Evolutionary conservation across 2,329 filamentous ascomycete genomes (phyloP), one percentile per base, ranked within the genome.

Genomic region (Stylonectria norvegica): DNA sequence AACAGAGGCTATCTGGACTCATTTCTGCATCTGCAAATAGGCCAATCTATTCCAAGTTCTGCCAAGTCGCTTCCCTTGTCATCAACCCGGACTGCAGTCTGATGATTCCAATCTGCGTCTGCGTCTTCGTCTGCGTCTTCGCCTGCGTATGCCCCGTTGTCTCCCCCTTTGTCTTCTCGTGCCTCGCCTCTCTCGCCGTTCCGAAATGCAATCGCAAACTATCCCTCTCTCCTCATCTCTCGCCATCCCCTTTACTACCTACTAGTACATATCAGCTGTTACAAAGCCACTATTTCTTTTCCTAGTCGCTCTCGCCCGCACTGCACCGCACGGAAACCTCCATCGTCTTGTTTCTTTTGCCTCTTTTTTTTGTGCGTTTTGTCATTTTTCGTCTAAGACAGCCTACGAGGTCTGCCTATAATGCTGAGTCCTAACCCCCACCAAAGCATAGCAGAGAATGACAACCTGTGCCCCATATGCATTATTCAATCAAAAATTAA

Each of bases 401-500:
- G 33, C 34, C 45, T 48, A 45, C 48, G 42, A 52, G 48, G 47
- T 55, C 50, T 50, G 42, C 59, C 57, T 60, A 60, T 59, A 44
- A 55, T 60, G 56, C 49, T 53, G 28, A 43, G 36, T 41, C 29
- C 41, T 29, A 11, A 28, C 42, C 43, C 41, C 37, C 33, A 40
- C 40, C 35, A 43, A 43, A 39, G 36, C 20, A 39, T 48, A 46
- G 38, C 48, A 41, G 46, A 38, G 45, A 50, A 55, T 51, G 57
- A 57, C 58, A 58, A 44, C 52, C 60, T 48, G 57, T 59, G 62
- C 45, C 58, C 57, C 50, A 42, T 55, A 57, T 61, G 57, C 58
- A 62, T 60, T 57, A 60, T 56, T 51, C 52, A 55, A 52, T 54
- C 48, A 50, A 52, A n/a, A 55, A 58, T 65, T 57, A 66, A 52